These are phyloP conservation scores for Rubia yunnanensis DNA, from an alignment of 257 asterid genomes.

Conservation along the genomic window DNA sequence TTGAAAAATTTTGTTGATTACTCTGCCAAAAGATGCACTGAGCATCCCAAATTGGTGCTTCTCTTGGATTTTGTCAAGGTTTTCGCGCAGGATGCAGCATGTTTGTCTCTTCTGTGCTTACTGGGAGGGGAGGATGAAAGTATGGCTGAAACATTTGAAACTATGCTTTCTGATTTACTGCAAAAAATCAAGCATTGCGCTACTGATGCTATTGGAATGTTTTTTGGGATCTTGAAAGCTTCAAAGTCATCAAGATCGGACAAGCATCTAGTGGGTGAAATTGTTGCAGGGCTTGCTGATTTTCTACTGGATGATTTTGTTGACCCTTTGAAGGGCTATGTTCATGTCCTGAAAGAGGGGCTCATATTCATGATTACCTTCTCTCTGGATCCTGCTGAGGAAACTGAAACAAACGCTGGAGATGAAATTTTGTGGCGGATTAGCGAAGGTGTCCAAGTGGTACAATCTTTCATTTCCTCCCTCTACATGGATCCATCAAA, in stretches of 20 bases:
- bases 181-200: not conserved
- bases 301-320: not conserved
- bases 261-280: not conserved
- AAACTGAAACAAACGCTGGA: not conserved
- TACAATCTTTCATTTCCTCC: not conserved
- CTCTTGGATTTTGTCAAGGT: not conserved
- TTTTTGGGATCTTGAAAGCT: not conserved
- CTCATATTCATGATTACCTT: conserved; percentile 2
- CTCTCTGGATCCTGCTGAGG: conserved; percentile 1
- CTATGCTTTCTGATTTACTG: conserved; percentile 1
- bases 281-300: not conserved
- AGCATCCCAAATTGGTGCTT: no score
- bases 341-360: conserved; percentile 1
- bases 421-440: not conserved
- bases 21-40: not conserved
- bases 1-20: not conserved
- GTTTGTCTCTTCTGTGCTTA: not conserved
- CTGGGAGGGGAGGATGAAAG: not conserved
- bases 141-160: not conserved
- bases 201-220: not conserved
- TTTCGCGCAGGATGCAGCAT: not conserved
- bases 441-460: not conserved
- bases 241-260: not conserved
- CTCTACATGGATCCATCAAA: not conserved
- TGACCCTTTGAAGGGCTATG: not conserved